A percentile compares a stretch with the other conserved stretches of the same genome.
Evolutionary conservation across 805 yeast species (phyloP).

Genomic region (Candida boleticola): DNA sequence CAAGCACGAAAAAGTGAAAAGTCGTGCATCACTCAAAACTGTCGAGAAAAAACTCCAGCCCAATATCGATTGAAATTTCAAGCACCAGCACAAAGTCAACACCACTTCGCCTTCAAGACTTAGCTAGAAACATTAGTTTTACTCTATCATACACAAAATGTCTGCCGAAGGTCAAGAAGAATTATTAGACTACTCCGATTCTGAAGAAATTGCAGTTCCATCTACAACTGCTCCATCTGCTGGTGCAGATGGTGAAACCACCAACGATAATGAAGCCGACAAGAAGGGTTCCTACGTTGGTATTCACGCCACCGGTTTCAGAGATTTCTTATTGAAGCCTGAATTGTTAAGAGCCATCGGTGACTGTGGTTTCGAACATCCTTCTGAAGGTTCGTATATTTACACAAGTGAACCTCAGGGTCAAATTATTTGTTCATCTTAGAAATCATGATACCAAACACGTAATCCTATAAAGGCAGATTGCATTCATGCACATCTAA

Average conservation of each 20-base stretch:
- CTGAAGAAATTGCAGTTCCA: constrained; percentile 86
- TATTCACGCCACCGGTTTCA: constrained; percentile 97
- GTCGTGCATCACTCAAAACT: background rate
- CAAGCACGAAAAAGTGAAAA: too few relatives aligned
- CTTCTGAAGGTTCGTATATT: constrained; percentile 87
- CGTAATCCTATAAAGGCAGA: too few relatives aligned
- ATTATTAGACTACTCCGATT: constrained; percentile 96
- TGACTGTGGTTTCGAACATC: constrained; percentile 99
- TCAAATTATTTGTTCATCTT: constrained; percentile 2
- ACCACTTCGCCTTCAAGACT: background rate
- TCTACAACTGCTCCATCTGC: constrained; percentile 46
- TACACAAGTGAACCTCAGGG: background rate
- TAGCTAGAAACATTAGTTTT: too few relatives aligned
- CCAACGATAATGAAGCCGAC: constrained; percentile 59
- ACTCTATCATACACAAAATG: too few relatives aligned
- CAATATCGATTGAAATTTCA: background rate
- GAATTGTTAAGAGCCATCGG: constrained; percentile 96
- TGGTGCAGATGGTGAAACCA: constrained; percentile 40
- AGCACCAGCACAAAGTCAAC: background rate
- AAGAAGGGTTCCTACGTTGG: constrained; percentile 98
- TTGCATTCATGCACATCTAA: too few relatives aligned
- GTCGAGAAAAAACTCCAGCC: too few relatives aligned
- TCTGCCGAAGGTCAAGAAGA: constrained; percentile 99
- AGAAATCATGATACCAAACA: too few relatives aligned
- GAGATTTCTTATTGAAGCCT: constrained; percentile 94